Conservation (phyloP, 2,329 filamentous ascomycete genomes). For the Sordariomycetes sp. region DNA sequence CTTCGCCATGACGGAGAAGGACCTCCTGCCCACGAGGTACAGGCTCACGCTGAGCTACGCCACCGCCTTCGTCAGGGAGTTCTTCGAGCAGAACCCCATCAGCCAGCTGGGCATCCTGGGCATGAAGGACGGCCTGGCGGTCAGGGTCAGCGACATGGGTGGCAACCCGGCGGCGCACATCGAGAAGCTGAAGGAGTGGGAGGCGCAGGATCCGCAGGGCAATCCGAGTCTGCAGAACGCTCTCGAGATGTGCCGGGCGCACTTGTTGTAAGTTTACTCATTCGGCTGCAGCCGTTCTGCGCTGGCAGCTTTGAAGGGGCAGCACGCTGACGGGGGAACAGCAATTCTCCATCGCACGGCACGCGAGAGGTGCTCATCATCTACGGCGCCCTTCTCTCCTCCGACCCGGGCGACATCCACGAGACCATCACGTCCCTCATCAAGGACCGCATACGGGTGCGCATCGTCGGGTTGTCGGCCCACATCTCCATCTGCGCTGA, state of each 20-base stretch:
- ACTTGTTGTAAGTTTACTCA: constrained; percentile 58
- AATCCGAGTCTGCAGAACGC: constrained; percentile 86
- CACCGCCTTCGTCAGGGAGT: constrained; percentile 82
- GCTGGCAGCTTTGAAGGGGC: constrained; percentile 1
- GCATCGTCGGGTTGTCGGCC: constrained; percentile 82
- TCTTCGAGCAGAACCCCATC: constrained; percentile 97
- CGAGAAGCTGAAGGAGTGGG: constrained; percentile 59
- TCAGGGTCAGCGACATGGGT: constrained; percentile 79
- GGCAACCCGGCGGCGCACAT: constrained; percentile 89
- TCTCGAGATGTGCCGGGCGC: constrained; percentile 86
- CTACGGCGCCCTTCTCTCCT: constrained; percentile 81
- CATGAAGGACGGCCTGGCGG: constrained; percentile 85
- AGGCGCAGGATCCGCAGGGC: constrained; percentile 59
- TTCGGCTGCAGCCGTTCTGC: background rate
- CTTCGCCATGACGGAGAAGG: constrained; percentile 90
- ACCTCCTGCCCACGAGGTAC: constrained; percentile 81
- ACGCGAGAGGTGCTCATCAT: constrained; percentile 89
- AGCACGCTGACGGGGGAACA: no score
- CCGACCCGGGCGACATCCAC: constrained; percentile 92
- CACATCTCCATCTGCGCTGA: constrained; percentile 89
- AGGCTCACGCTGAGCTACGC: constrained; percentile 75
- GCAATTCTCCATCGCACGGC: constrained; percentile 85
- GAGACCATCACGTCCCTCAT: constrained; percentile 75
- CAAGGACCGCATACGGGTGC: constrained; percentile 75
- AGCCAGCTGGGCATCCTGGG: constrained; percentile 88